Percentiles rank a stretch among this genome's conserved stretches.
Evolutionary conservation across 1,284 basidiomycete species (phyloP).

Genomic region (Rhodotorula sp.): DNA sequence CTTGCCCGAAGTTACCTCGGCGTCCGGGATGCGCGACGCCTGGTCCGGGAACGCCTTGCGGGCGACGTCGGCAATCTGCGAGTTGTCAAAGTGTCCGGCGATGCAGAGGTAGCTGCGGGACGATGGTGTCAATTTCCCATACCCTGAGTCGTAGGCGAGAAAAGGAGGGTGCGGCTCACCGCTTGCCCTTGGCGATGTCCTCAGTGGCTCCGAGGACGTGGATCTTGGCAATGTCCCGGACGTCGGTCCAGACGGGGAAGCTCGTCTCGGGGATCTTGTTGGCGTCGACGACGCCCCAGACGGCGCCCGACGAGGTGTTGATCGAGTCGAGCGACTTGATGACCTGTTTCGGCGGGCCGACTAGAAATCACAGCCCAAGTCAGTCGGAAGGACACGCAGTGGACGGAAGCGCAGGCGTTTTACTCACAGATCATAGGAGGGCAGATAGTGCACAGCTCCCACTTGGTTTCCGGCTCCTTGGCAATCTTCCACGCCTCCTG

Average conservation of each 20-base stretch:
- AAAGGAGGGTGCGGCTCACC: conserved; percentile 42
- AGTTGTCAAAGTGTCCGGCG: conserved; percentile 30
- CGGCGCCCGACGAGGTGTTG: conserved; percentile 56
- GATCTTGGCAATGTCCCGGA: conserved; percentile 62
- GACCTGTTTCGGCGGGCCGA: conserved; percentile 57
- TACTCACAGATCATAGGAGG: conserved; percentile 29
- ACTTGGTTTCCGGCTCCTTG: conserved; percentile 56
- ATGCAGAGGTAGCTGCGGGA: conserved; percentile 44
- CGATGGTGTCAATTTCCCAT: background rate
- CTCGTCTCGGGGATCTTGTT: conserved; percentile 43
- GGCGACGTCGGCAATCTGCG: conserved; percentile 42
- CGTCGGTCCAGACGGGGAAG: conserved; percentile 57
- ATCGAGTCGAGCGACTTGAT: conserved; percentile 54
- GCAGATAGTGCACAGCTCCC: conserved; percentile 14
- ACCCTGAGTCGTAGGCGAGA: background rate
- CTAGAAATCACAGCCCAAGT: background rate
- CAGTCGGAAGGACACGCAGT: background rate
- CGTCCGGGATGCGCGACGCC: conserved; percentile 41
- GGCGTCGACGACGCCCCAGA: conserved; percentile 52
- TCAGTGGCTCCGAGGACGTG: conserved; percentile 60
- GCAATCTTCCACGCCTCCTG: conserved; percentile 60
- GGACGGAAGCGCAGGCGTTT: too few species aligned
- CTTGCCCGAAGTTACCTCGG: background rate
- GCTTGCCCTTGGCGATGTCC: conserved; percentile 60
- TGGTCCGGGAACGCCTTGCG: conserved; percentile 42